Evolutionary conservation across 1,139 yeast species (phyloP), one percentile per base, ranked within the genome.

Genomic region (Scheffersomyces insectosa): DNA sequence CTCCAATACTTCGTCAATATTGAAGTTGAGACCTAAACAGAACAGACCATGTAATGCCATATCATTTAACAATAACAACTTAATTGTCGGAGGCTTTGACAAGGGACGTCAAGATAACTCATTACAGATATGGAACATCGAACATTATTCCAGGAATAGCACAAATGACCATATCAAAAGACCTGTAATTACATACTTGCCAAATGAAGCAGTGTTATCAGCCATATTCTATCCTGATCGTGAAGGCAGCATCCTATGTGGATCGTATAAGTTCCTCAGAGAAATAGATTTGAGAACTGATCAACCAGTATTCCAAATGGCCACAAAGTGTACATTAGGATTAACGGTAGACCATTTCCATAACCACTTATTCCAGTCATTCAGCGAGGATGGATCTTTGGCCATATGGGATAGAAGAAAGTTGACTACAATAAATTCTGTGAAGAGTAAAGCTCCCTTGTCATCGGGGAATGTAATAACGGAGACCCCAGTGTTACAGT

Each of bases 391-490:
- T 56, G 96, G 97, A 1, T 80, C 95, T 0, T 67, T 90, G 44
- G 84, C 93, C 0, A 74, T 90, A 11, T 91, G 96, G 95, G 98
- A 91, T 60, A 75, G 95, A 47, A 75, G 97, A 46, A 83, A 79
- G 50, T 63, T 89, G 40, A 59, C 68, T 0, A 58, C 62, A 9
- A 57, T 49, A 32, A 44, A 50, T 12, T 12, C 12, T 44, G 45
- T 56, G n/a, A 52, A 51, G 36, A 34, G 45, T 8, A 53, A 49
- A 32, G 43, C 45, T 3, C 39, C 52, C 27, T 29, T 46, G 28
- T 44, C 43, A 35, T 49, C 41, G 32, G 52, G 55, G 3, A 56
- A 50, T 40, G 67, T 67, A 7, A 57, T 68, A 10, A 59, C 69
- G 3, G 83, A 79, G 43, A 75, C 79, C 5, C 95, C 96, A 0